Evolutionary conservation across 202 grass and related monocot genomes (phyloP).

Genomic region (Panicum virgatum): DNA sequence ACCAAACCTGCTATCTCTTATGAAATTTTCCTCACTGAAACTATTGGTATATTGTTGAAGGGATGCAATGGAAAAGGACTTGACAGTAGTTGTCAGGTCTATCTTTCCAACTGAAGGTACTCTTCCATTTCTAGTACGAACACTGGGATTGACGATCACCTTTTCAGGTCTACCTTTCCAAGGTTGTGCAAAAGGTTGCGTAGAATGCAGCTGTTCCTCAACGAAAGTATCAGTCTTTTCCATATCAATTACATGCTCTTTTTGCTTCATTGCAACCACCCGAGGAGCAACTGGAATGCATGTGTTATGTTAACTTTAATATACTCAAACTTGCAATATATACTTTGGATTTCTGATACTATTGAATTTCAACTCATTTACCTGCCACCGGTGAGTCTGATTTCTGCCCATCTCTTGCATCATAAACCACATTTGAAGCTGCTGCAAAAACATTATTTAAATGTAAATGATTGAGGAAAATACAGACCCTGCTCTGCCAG

Average conservation of each 20-base stretch:
- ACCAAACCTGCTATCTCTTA: constrained; percentile 79
- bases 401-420: constrained; percentile 24
- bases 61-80: constrained; percentile 66
- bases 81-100: constrained; percentile 48
- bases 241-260: constrained; percentile 66
- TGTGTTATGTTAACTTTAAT: constrained; percentile 20
- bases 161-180: too few relatives aligned
- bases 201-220: constrained; percentile 41
- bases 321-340: constrained; percentile 14
- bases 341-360: neutral
- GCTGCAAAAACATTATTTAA: constrained; percentile 38
- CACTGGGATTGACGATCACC: constrained; percentile 28
- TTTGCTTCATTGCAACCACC: constrained; percentile 39
- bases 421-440: constrained; percentile 38
- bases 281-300: constrained; percentile 42
- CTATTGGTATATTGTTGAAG: constrained; percentile 90
- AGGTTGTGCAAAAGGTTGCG: neutral
- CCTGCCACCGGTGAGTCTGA: constrained; percentile 13
- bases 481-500: neutral
- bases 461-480: constrained; percentile 21
- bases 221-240: constrained; percentile 54
- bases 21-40: constrained; percentile 83
- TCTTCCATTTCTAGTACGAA: constrained; percentile 45
- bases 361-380: constrained; percentile 29
- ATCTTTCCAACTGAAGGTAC: constrained; percentile 43